Evolutionary conservation across 1,284 basidiomycete genomes (phyloP).

Genomic region (Ganoderma lucidum): DNA sequence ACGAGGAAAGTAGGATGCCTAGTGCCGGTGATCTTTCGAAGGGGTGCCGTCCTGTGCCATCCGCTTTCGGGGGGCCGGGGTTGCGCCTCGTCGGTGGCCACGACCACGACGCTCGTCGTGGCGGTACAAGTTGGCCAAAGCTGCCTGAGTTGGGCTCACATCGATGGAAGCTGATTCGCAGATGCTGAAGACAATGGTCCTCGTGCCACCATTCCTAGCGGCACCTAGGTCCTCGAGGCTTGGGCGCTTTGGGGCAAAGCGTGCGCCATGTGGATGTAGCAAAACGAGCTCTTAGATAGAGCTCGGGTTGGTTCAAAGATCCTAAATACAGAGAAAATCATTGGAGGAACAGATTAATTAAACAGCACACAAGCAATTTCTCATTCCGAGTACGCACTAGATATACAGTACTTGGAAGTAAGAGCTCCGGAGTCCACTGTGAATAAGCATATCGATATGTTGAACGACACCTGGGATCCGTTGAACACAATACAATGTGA

Average conservation of each 20-base stretch:
- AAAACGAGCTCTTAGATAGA: background rate
- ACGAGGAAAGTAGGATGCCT: background rate
- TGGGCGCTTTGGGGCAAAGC: background rate
- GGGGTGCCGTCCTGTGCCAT: background rate
- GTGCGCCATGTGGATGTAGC: background rate
- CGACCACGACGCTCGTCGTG: background rate
- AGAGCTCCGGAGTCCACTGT: background rate
- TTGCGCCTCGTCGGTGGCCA: background rate
- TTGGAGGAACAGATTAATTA: background rate
- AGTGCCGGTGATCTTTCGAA: constrained; percentile 1
- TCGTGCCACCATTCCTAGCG: background rate
- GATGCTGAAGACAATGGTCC: background rate
- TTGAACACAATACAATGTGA: background rate
- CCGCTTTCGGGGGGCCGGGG: background rate
- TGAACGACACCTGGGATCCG: background rate
- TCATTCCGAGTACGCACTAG: background rate
- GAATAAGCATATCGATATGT: background rate
- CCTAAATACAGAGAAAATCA: background rate
- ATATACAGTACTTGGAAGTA: too few species aligned
- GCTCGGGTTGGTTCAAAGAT: background rate
- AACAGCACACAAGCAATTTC: background rate
- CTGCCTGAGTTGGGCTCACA: background rate
- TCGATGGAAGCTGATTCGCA: background rate
- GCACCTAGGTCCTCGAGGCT: background rate
- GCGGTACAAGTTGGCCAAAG: background rate